These are phyloP conservation scores for Leishmania mexicana DNA, from an alignment of 208 protist genomes.

Conservation along the genomic window DNA sequence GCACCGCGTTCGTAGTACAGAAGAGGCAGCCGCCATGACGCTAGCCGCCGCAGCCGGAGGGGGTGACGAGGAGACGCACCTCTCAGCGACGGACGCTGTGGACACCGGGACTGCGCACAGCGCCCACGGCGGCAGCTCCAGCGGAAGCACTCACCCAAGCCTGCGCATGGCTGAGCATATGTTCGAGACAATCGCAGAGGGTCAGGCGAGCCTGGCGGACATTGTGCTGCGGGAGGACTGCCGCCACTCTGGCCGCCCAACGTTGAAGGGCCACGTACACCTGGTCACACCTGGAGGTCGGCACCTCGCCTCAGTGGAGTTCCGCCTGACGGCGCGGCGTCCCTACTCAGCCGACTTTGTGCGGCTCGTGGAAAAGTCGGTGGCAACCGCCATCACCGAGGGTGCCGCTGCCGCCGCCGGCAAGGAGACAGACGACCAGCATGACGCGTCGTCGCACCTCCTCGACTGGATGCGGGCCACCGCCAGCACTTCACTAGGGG, in stretches of 20 bases:
- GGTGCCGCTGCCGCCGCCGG: neutral
- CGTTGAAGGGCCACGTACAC: constrained; percentile 72
- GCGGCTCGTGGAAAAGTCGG: constrained; percentile 43
- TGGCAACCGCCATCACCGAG: neutral
- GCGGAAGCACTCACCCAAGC: constrained; percentile 25
- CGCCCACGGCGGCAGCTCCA: constrained; percentile 14
- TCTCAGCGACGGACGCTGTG: neutral
- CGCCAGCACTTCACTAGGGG: constrained; percentile 16
- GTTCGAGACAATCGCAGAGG: constrained; percentile 86
- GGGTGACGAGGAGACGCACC: neutral
- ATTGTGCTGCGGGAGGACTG: constrained; percentile 52
- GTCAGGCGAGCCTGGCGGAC: constrained; percentile 59
- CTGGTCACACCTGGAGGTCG: constrained; percentile 44
- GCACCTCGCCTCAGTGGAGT: constrained; percentile 89
- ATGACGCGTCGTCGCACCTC: constrained; percentile 11
- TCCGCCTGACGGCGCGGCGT: constrained; percentile 70
- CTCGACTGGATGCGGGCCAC: constrained; percentile 29
- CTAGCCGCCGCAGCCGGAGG: neutral
- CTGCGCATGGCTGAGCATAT: constrained; percentile 56
- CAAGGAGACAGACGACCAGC: neutral
- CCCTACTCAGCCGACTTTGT: constrained; percentile 74
- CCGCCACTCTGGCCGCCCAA: constrained; percentile 53
- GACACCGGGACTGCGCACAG: neutral
- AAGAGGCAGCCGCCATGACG: constrained; percentile 52
- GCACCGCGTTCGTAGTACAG: constrained; percentile 75